Conservation (phyloP, 2,329 filamentous ascomycete genomes). For the Pyrenochaeta sp. region DNA sequence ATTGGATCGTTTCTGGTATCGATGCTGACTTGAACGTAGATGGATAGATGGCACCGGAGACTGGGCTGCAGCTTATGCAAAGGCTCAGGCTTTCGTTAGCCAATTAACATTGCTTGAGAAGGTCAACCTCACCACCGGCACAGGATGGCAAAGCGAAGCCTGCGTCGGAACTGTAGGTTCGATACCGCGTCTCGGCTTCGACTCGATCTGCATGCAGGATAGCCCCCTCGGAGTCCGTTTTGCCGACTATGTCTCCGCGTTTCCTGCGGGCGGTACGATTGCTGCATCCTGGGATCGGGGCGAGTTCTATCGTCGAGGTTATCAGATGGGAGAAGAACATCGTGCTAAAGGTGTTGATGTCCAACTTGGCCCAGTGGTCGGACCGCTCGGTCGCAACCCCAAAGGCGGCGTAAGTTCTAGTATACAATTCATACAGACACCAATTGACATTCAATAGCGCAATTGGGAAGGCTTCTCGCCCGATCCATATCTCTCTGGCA, state of each 20-base stretch:
- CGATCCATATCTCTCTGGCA: slow-evolving; percentile 77
- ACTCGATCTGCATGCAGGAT: slow-evolving; percentile 84
- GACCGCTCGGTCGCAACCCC: slow-evolving; percentile 72
- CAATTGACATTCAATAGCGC: slow-evolving; percentile 18
- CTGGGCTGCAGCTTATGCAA: slow-evolving; percentile 78
- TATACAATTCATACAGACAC: slow-evolving; percentile 44
- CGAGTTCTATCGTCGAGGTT: slow-evolving; percentile 72
- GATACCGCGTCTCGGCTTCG: slow-evolving; percentile 73
- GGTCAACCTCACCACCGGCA: slow-evolving; percentile 92
- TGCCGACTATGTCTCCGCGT: slow-evolving; percentile 81
- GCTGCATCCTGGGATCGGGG: slow-evolving; percentile 83
- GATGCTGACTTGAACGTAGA: slow-evolving; percentile 28
- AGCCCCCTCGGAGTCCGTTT: slow-evolving; percentile 81
- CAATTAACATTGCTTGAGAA: slow-evolving; percentile 86
- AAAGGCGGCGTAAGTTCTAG: slow-evolving; percentile 66
- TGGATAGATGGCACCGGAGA: slow-evolving; percentile 77
- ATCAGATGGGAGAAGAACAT: slow-evolving; percentile 78
- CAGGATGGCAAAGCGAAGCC: slow-evolving; percentile 67
- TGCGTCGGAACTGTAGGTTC: slow-evolving; percentile 75
- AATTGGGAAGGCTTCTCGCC: slow-evolving; percentile 64
- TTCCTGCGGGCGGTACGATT: slow-evolving; percentile 78
- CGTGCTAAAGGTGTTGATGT: slow-evolving; percentile 78
- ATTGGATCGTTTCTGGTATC: no score
- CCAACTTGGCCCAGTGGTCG: slow-evolving; percentile 78
- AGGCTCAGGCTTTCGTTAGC: slow-evolving; percentile 80